Conservation (phyloP, 2,329 filamentous ascomycete species). For the Pestalotiopsis sp. region DNA sequence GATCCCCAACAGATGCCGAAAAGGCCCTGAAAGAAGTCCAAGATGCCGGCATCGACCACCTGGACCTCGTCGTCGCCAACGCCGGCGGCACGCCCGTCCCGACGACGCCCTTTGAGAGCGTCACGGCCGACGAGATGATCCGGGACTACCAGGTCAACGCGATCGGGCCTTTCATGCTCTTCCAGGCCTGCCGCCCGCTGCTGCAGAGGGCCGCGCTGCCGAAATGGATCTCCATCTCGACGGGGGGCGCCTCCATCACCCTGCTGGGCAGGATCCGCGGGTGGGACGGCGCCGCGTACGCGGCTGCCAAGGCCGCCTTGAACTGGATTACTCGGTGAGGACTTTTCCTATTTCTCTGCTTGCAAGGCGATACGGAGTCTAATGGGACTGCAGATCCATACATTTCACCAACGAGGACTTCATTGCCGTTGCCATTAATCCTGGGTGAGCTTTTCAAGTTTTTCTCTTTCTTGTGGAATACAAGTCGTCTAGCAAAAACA, state of each 20-base stretch:
- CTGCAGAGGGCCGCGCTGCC: slow-evolving; percentile 24
- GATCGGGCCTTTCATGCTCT: neutral
- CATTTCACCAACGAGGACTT: neutral
- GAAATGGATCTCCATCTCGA: slow-evolving; percentile 35
- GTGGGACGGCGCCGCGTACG: slow-evolving; percentile 27
- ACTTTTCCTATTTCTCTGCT: neutral
- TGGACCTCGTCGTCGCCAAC: too few relatives aligned
- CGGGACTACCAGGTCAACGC: neutral
- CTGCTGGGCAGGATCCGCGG: slow-evolving; percentile 20
- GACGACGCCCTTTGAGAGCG: too few relatives aligned
- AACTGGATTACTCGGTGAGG: slow-evolving; percentile 30
- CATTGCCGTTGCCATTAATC: neutral
- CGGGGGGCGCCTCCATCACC: slow-evolving; percentile 26
- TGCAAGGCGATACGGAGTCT: too few relatives aligned
- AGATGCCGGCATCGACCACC: too few relatives aligned
- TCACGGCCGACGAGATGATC: too few relatives aligned
- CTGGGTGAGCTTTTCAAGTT: neutral
- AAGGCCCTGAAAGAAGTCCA: too few relatives aligned
- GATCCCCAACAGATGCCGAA: too few relatives aligned
- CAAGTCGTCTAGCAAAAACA: neutral
- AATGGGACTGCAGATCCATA: too few relatives aligned
- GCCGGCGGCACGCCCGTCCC: too few relatives aligned
- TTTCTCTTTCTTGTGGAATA: neutral
- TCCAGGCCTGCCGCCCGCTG: neutral
- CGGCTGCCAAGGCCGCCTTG: slow-evolving; percentile 31